phyloP scores from a whole-genome alignment of 345 rosid species.

The Mallotus nudiflorus region DNA sequence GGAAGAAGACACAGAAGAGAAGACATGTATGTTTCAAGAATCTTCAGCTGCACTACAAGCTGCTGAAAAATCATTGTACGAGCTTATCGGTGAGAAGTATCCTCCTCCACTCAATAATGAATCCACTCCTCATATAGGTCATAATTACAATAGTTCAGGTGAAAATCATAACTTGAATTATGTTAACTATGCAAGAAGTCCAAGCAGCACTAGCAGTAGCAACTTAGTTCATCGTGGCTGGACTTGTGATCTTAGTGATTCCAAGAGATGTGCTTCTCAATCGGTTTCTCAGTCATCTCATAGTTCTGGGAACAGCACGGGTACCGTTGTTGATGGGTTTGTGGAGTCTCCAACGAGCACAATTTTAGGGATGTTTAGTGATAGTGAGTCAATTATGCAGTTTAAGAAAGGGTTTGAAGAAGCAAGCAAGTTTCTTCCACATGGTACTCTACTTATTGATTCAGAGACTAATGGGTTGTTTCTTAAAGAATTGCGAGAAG shows the following conservation, averaged over 20 bases:
- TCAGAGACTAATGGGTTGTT: constrained; percentile 29
- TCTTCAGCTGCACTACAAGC: constrained; percentile 55
- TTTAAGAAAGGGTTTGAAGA: constrained; percentile 62
- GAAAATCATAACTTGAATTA: constrained; percentile 20
- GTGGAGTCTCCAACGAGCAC: constrained; percentile 49
- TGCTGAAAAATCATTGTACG: constrained; percentile 59
- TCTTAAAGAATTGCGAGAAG: constrained; percentile 31
- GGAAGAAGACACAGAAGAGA: constrained; percentile 70
- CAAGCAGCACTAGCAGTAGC: constrained; percentile 13
- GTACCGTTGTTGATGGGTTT: constrained; percentile 33
- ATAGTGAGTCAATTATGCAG: constrained; percentile 47
- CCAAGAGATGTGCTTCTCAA: constrained; percentile 19
- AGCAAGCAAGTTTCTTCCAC: constrained; percentile 59
- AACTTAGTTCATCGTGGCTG: constrained; percentile 19
- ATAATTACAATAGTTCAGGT: constrained; percentile 17
- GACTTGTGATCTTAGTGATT: constrained; percentile 27
- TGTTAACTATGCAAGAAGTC: constrained; percentile 9
- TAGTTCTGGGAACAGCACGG: constrained; percentile 28
- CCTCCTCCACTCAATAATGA: constrained; percentile 37
- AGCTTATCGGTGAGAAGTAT: constrained; percentile 55
- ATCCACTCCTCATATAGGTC: constrained; percentile 9
- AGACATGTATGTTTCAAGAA: constrained; percentile 51
- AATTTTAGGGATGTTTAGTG: constrained; percentile 40
- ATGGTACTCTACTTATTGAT: constrained; percentile 29
- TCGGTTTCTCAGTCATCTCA: constrained; percentile 34